Base-by-base conservation (phyloP, 768 basidiomycete species). In the Suillus spraguei region DNA sequence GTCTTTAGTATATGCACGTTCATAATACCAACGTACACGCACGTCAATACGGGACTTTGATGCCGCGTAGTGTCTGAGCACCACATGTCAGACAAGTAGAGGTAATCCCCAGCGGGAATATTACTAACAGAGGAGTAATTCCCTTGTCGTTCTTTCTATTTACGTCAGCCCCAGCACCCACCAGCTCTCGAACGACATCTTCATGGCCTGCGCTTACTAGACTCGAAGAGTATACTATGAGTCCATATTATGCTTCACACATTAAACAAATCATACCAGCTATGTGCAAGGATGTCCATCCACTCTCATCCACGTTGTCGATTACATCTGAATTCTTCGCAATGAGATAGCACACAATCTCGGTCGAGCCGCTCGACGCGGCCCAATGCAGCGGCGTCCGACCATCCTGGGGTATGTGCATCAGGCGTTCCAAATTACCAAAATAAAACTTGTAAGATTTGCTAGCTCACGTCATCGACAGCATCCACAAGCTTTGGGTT, bases 21-120 rank as follows among this genome's bases (percentile, higher is more conserved):
- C 66, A 63, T 64, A 70, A 67, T 64, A 55, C 72, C 70, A 70
- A 68, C 75, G 69, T 78, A 5, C 16, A 35, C 42, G 61, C 70
- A 92, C 94, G 71, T 94, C 91, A 65, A 94, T 85, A 50, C 88
- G 90, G 62, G 94, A 90, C 74, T 95, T 96, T 36, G 94, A 97
- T 52, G 94, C 95, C 35, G 94, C 94, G 71, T 97, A 97, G 76
- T 96, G 94, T 69, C 94, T 97, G 62, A 73, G 36, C 6, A 58
- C 38, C 22, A 5, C 2, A 24, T 63, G 11, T 64, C 5, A 5
- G 13, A 38, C 54, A 2, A 9, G 2, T 1, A 55, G 28, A 46
- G 52, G 39, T 24, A n/a, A 38, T 38, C 16, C 36, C 28, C 11
- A 60, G 59, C 56, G 4, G 62, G 36, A 60, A 53, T 46, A 22